Evolutionary conservation across 169 alveolate species (phyloP).

Genomic region (Neospora caninum): DNA sequence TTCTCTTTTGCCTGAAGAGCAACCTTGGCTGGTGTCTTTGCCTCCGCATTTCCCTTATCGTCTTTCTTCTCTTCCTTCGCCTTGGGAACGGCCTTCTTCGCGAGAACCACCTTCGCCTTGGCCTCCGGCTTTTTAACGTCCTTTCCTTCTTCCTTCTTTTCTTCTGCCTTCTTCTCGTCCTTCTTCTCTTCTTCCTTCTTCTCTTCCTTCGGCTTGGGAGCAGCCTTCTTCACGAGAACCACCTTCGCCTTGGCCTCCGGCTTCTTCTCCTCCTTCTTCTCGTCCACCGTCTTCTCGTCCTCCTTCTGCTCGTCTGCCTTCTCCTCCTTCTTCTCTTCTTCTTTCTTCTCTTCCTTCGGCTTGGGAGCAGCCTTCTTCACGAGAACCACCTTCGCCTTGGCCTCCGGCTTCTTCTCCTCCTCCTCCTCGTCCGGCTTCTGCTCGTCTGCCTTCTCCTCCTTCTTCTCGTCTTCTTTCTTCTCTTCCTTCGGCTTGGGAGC

Average conservation of each 20-base stretch:
- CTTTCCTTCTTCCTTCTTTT: background rate
- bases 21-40: background rate
- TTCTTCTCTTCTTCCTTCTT: background rate
- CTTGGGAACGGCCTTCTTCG: background rate
- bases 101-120: background rate
- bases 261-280: background rate
- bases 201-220: background rate
- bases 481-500: background rate
- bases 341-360: no score
- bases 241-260: background rate
- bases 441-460: background rate
- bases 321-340: no score
- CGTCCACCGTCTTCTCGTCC: background rate
- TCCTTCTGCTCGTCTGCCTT: background rate
- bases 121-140: background rate
- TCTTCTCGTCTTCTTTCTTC: no score
- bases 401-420: background rate
- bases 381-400: background rate
- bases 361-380: background rate
- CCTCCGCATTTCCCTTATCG: no score
- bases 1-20: background rate
- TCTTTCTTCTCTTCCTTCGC: no score
- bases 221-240: background rate
- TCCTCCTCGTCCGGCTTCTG: background rate
- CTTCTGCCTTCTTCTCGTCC: background rate